A percentile compares a stretch with the other conserved stretches of the same genome.
Evolutionary conservation across 179 eudicot genomes (phyloP).

Genomic region (Carnegiea gigantea): DNA sequence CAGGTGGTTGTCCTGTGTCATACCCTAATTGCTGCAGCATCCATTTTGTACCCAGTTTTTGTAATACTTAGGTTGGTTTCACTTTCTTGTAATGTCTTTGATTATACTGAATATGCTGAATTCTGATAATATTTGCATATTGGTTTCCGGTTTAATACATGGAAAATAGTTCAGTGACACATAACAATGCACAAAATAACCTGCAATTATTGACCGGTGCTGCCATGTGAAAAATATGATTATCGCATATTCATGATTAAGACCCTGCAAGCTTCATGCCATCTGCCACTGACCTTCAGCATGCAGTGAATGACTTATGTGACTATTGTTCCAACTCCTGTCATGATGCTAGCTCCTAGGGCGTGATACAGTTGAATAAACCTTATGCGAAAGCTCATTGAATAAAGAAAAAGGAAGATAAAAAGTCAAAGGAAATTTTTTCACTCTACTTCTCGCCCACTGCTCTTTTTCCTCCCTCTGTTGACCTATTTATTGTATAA

Average conservation of each 20-base stretch:
- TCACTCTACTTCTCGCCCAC: not conserved
- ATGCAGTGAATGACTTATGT: not conserved
- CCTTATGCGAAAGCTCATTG: not conserved
- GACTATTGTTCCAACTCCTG: not conserved
- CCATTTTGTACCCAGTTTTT: constrained; percentile 75
- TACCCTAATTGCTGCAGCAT: constrained; percentile 53
- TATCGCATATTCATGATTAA: no score
- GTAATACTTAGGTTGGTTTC: constrained; percentile 84
- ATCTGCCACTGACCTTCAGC: not conserved
- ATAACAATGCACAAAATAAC: not conserved
- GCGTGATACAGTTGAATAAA: not conserved
- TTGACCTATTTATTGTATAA: not conserved
- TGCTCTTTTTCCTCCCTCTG: not conserved
- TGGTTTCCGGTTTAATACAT: not conserved
- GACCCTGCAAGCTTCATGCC: not conserved
- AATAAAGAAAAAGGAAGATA: not conserved
- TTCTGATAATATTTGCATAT: not conserved
- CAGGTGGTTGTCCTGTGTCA: constrained; percentile 81
- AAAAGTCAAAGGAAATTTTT: not conserved
- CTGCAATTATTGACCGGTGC: not conserved
- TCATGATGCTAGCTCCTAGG: not conserved
- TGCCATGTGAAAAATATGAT: not conserved
- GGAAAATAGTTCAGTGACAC: not conserved
- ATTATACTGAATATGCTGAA: not conserved
- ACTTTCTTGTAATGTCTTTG: not conserved